These are phyloP conservation scores for Penicillium atrosanguineum DNA, from an alignment of 495 filamentous ascomycete species.

Conservation along the genomic window DNA sequence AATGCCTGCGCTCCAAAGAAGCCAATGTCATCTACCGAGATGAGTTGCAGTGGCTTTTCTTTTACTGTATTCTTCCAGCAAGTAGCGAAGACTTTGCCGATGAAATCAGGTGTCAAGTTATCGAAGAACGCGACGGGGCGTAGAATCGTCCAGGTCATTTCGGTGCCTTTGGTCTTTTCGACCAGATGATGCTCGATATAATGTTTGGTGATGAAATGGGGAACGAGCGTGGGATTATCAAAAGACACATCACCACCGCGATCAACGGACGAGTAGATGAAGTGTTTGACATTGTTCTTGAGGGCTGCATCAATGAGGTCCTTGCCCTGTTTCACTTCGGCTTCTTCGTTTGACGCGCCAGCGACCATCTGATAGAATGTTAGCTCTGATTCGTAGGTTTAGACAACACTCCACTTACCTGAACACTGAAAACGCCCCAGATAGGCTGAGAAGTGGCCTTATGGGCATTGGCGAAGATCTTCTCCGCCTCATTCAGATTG, in stretches of 20 bases:
- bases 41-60: constrained; percentile 54
- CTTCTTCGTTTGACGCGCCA: constrained; percentile 34
- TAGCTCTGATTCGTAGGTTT: constrained; percentile 9
- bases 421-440: constrained; percentile 52
- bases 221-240: constrained; percentile 55
- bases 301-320: constrained; percentile 58
- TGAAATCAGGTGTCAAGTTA: constrained; percentile 55
- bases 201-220: constrained; percentile 65
- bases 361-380: constrained; percentile 16
- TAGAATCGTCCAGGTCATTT: constrained; percentile 60
- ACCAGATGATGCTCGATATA: constrained; percentile 62
- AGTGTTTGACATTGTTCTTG: constrained; percentile 54
- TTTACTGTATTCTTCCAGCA: constrained; percentile 46
- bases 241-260: constrained; percentile 59
- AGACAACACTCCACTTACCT: constrained; percentile 12
- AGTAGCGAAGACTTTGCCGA: constrained; percentile 58
- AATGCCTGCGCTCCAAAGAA: constrained; percentile 62
- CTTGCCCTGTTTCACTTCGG: constrained; percentile 62
- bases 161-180: constrained; percentile 27
- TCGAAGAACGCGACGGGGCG: constrained; percentile 70
- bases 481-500: constrained; percentile 48
- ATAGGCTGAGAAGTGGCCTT: constrained; percentile 38
- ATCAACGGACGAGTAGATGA: constrained; percentile 68
- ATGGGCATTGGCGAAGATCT: constrained; percentile 52
- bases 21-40: constrained; percentile 62